Percentiles rank a stretch among this genome's conserved stretches.
These are phyloP conservation scores for Neocallimastix lanati DNA, from an alignment of 192 early-diverging fungal species.

Conservation along the genomic window DNA sequence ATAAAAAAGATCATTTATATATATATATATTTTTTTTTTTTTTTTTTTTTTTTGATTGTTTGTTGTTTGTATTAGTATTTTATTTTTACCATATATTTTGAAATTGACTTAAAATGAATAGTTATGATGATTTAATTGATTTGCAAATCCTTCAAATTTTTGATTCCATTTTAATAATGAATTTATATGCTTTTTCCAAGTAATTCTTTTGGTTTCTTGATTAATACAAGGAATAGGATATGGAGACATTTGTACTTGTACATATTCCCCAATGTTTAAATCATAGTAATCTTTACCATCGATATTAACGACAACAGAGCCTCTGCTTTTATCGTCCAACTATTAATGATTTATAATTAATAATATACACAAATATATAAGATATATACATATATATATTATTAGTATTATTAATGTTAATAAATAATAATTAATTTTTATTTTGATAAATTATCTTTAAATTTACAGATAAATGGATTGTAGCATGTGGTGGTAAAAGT, in stretches of 20 bases:
- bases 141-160: background rate
- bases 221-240: background rate
- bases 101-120: background rate
- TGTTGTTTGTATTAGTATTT: too few species aligned
- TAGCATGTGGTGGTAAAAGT: conserved; percentile 49
- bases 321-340: background rate
- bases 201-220: background rate
- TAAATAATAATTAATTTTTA: too few species aligned
- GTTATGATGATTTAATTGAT: background rate
- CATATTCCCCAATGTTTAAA: background rate
- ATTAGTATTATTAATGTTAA: too few species aligned
- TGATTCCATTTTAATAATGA: background rate
- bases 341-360: background rate
- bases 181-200: background rate
- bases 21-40: too few species aligned
- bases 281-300: background rate
- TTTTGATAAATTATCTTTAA: too few species aligned
- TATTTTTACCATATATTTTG: too few species aligned
- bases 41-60: too few species aligned
- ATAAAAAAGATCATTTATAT: too few species aligned
- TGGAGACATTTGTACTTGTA: background rate
- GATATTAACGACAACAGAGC: background rate
- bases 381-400: too few species aligned
- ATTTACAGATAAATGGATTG: conserved; percentile 11
- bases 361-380: too few species aligned